phyloP scores from a whole-genome alignment of 2,329 filamentous ascomycete genomes.

The Aaosphaeria pasadenensis region DNA sequence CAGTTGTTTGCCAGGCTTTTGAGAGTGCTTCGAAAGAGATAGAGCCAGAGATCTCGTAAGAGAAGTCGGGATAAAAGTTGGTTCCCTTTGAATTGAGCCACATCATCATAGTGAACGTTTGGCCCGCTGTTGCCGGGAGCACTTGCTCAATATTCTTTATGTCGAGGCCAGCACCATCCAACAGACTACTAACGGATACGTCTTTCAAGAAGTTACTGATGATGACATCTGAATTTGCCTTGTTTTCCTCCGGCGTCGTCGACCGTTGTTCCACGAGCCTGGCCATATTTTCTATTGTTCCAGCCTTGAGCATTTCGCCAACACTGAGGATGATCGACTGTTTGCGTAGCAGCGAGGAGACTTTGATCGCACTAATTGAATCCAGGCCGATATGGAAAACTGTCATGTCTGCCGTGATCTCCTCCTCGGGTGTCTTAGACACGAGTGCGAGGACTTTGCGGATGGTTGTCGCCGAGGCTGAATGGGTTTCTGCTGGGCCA shows the following conservation, averaged over 20 bases:
- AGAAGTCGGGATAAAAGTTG: conserved; percentile 74
- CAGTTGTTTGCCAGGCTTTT: conserved; percentile 60
- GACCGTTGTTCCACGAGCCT: conserved; percentile 21
- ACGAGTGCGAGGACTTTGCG: conserved; percentile 51
- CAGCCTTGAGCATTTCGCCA: conserved; percentile 66
- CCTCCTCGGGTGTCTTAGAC: conserved; percentile 56
- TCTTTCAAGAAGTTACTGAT: conserved; percentile 26
- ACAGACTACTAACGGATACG: conserved; percentile 40
- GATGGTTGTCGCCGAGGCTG: conserved; percentile 38
- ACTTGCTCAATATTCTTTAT: conserved; percentile 51
- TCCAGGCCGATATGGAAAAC: conserved; percentile 86
- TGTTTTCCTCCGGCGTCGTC: background rate
- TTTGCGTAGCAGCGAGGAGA: conserved; percentile 67
- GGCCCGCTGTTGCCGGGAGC: conserved; percentile 71
- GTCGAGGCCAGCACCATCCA: conserved; percentile 43
- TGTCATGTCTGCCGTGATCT: conserved; percentile 60
- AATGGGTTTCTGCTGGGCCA: conserved; percentile 15
- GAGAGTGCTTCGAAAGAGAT: conserved; percentile 45
- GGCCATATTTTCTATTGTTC: conserved; percentile 65
- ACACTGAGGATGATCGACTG: conserved; percentile 62
- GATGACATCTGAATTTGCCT: background rate
- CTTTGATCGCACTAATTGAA: conserved; percentile 88
- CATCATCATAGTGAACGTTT: conserved; percentile 74
- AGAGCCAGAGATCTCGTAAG: conserved; percentile 51
- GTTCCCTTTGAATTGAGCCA: conserved; percentile 67